Percentiles rank a stretch among this genome's conserved stretches.
Conservation (phyloP, 345 rosid genomes). For the Salix brachista region DNA sequence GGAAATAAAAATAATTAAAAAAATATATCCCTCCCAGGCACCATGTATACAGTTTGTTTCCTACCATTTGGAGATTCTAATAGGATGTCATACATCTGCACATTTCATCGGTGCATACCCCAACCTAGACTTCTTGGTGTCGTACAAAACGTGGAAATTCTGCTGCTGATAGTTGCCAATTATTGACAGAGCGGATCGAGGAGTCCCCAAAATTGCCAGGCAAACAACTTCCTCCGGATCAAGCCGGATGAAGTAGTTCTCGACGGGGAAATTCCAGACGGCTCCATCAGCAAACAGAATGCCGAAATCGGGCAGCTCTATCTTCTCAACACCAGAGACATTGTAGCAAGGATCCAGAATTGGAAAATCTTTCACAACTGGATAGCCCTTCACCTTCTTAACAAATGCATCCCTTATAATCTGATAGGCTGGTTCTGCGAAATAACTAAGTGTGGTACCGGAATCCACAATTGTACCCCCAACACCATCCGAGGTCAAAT, state of each 20-base stretch:
- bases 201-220: slow-evolving; percentile 80
- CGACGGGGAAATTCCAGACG: slow-evolving; percentile 79
- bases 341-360: slow-evolving; percentile 80
- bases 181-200: slow-evolving; percentile 67
- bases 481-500: slow-evolving; percentile 47
- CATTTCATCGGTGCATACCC: slow-evolving; percentile 73
- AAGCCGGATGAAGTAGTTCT: slow-evolving; percentile 69
- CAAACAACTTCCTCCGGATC: slow-evolving; percentile 60
- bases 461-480: slow-evolving; percentile 93
- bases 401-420: slow-evolving; percentile 56
- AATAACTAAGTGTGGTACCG: slow-evolving; percentile 65
- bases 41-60: slow-evolving; percentile 26
- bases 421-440: slow-evolving; percentile 62
- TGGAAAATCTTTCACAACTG: slow-evolving; percentile 45
- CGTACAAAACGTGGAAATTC: slow-evolving; percentile 74
- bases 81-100: slow-evolving; percentile 47
- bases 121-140: slow-evolving; percentile 65
- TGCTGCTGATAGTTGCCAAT: slow-evolving; percentile 93
- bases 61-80: neutral
- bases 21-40: neutral
- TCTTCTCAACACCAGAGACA: slow-evolving; percentile 56
- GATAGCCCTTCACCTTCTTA: slow-evolving; percentile 57
- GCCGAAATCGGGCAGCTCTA: slow-evolving; percentile 67
- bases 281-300: slow-evolving; percentile 73
- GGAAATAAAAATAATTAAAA: slow-evolving; percentile 3